Conservation (phyloP, 2,329 filamentous ascomycete species). For the Exophiala viscosa region DNA sequence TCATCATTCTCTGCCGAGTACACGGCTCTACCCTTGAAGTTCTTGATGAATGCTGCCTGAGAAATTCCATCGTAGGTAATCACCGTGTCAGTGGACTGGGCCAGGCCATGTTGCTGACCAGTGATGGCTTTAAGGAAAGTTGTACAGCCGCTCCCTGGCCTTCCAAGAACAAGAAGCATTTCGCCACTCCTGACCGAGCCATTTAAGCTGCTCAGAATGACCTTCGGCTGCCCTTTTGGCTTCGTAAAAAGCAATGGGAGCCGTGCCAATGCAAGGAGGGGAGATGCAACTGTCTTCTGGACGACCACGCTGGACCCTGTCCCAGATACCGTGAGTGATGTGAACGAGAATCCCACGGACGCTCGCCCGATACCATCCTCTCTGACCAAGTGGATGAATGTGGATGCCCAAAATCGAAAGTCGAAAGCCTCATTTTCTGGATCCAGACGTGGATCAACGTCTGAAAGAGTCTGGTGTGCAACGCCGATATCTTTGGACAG, state of each 20-base stretch:
- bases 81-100: background rate
- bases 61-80: conserved; percentile 58
- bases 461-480: conserved; percentile 7
- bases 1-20: conserved; percentile 53
- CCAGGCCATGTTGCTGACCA: conserved; percentile 68
- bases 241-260: conserved; percentile 54
- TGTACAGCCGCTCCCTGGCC: conserved; percentile 66
- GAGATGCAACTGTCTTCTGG: conserved; percentile 62
- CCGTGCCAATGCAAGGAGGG: conserved; percentile 57
- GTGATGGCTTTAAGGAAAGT: conserved; percentile 80
- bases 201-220: conserved; percentile 48
- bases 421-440: conserved; percentile 16
- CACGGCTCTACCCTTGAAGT: conserved; percentile 50
- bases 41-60: conserved; percentile 50
- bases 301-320: conserved; percentile 61
- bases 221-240: conserved; percentile 2
- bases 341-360: conserved; percentile 57
- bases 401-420: conserved; percentile 16
- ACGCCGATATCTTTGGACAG: conserved; percentile 8
- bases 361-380: conserved; percentile 15
- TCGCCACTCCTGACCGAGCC: conserved; percentile 48
- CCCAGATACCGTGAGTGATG: conserved; percentile 60
- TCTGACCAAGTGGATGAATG: conserved; percentile 12
- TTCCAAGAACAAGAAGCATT: conserved; percentile 66
- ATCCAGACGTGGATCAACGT: conserved; percentile 18